Evolutionary conservation across 2,329 filamentous ascomycete species (phyloP).

Genomic region (Leptographium wingfieldii): DNA sequence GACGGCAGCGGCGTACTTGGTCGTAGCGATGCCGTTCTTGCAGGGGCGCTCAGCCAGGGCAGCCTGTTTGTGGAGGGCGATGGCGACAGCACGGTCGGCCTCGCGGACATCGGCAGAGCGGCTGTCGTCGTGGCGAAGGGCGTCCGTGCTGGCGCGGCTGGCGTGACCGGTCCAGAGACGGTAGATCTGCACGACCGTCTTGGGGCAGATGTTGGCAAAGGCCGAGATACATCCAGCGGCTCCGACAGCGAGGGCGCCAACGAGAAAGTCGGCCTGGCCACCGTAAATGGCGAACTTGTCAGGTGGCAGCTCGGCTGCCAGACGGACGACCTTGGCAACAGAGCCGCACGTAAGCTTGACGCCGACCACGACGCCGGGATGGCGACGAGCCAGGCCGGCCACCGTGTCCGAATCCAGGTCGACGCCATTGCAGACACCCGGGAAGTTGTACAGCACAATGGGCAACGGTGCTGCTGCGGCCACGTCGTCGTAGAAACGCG

Average conservation of each 20-base stretch:
- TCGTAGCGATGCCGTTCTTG: conserved; percentile 53
- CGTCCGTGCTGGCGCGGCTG: not conserved
- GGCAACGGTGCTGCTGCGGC: conserved; percentile 39
- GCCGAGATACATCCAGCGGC: conserved; percentile 49
- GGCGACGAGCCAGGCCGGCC: conserved; percentile 30
- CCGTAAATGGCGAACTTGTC: conserved; percentile 55
- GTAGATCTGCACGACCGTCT: conserved; percentile 45
- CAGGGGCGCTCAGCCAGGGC: conserved; percentile 53
- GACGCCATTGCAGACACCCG: conserved; percentile 53
- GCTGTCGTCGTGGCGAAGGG: not conserved
- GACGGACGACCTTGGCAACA: conserved; percentile 57
- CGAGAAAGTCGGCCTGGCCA: conserved; percentile 60
- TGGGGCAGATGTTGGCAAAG: conserved; percentile 50
- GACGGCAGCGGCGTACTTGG: conserved; percentile 55
- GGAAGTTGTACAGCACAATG: conserved; percentile 57
- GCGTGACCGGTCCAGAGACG: conserved; percentile 32
- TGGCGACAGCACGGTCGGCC: conserved; percentile 44
- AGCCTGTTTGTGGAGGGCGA: conserved; percentile 46
- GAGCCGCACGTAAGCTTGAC: conserved; percentile 49
- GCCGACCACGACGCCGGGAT: conserved; percentile 13
- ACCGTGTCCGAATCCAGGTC: conserved; percentile 56
- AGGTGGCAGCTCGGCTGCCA: conserved; percentile 36
- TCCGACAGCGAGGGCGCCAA: conserved; percentile 44
- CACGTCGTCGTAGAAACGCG: conserved; percentile 46
- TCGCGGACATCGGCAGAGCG: conserved; percentile 17